Evolutionary conservation across 2,329 filamentous ascomycete genomes (phyloP), one percentile per base, ranked within the genome.

Genomic region (Colletotrichum theobromicola): DNA sequence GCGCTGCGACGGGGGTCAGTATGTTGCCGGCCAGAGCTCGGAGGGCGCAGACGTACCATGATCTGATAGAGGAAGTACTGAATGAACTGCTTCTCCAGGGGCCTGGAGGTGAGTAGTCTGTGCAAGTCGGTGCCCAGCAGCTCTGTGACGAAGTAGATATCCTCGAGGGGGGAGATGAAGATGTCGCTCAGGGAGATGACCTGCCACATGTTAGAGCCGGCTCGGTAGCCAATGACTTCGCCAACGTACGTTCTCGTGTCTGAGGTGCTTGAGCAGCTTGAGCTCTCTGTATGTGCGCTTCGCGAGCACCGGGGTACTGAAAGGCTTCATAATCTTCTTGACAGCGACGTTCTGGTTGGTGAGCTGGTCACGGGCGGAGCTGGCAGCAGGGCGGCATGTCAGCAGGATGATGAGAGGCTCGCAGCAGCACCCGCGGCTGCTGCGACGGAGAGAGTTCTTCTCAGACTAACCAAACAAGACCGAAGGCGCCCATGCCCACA

Each of bases 241-340:
- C 58, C 42, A 46, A 79, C 84, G 67, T 85, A 98, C 96, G 87
- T 99, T 99, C 87, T 99, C 97, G 85, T 99, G 97, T 83, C 93
- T 93, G 76, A 99, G 89, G 83, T 99, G 97, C 89, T 98, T 99
- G 82, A 99, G 89, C 77, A 99, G 91, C 89, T 98, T 99, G 83
- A 99, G 88, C 86, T 99, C 97, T 82, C 97, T 93, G 85, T 99
- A 99, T 78, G 97, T 99, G 83, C 97, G 92, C 89, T 99, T 99
- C 74, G 97, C 97, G 62, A 99, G 90, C 74, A 99, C 97, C 2
- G 97, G 96, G n/a, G 97, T 99, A 90, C 96, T 98, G 87, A 99
- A 99, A 12, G 97, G 97, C 89, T 98, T 99, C 96, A 99, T 98
- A 83, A 99, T 99, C 92, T 99, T 99, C 91, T 99, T 99, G 84